These are phyloP conservation scores for Backusella westeae DNA, from an alignment of 192 early-diverging fungal genomes.

Conservation along the genomic window DNA sequence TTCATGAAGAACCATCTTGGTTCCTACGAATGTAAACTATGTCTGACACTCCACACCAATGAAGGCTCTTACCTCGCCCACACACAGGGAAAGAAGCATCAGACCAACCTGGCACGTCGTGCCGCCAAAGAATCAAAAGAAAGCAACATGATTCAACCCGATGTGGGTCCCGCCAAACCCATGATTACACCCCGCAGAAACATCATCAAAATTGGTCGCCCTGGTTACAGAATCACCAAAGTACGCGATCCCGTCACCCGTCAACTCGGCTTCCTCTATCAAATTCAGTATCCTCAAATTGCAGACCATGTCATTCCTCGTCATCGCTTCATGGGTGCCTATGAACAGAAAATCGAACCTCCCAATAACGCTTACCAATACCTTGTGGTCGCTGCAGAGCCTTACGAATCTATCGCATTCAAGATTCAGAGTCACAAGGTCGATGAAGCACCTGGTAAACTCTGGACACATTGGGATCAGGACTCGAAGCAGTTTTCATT, in stretches of 20 bases:
- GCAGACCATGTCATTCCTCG: constrained; percentile 79
- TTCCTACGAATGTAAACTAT: constrained; percentile 81
- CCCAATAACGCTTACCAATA: constrained; percentile 92
- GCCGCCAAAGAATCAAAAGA: constrained; percentile 85
- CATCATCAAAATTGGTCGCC: constrained; percentile 92
- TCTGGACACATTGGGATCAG: constrained; percentile 95
- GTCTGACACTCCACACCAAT: constrained; percentile 83
- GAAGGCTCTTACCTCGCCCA: constrained; percentile 96
- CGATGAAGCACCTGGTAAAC: constrained; percentile 81
- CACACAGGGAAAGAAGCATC: constrained; percentile 98
- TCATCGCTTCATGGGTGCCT: constrained; percentile 96
- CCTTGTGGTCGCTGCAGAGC: constrained; percentile 91
- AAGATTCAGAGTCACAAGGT: constrained; percentile 92
- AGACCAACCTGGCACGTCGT: constrained; percentile 86
- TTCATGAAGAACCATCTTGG: constrained; percentile 93
- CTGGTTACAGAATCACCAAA: constrained; percentile 93
- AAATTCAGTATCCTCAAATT: constrained; percentile 94
- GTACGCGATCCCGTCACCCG: constrained; percentile 83
- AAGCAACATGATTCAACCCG: constrained; percentile 41
- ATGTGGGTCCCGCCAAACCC: constrained; percentile 40
- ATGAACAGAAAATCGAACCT: constrained; percentile 88
- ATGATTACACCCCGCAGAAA: constrained; percentile 60
- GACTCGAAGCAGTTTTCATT: constrained; percentile 85
- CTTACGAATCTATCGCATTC: constrained; percentile 93
- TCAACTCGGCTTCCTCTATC: constrained; percentile 89